These are phyloP conservation scores for Aspergillus kassunensis DNA, from an alignment of 495 filamentous ascomycete species.

Conservation along the genomic window DNA sequence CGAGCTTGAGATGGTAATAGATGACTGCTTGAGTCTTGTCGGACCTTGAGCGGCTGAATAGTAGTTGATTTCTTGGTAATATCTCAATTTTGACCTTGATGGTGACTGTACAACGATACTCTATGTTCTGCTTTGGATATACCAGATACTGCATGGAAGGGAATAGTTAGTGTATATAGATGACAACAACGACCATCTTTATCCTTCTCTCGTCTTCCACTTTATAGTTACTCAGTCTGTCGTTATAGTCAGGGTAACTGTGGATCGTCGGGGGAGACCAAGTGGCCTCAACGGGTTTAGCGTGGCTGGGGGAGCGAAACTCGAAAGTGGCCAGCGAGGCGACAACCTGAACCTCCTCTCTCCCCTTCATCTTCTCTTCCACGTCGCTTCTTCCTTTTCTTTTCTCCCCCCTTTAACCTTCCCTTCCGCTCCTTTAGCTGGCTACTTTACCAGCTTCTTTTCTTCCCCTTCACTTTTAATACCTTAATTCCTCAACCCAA, in stretches of 20 bases:
- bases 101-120: slow-evolving; percentile 13
- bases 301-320: slow-evolving; percentile 27
- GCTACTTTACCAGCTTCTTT: slow-evolving; percentile 52
- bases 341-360: slow-evolving; percentile 27
- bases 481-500: slow-evolving; percentile 20
- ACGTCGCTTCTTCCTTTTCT: slow-evolving; percentile 29
- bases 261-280: slow-evolving; percentile 36
- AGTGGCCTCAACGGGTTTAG: slow-evolving; percentile 44
- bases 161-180: slow-evolving; percentile 4
- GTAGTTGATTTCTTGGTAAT: background rate
- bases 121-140: slow-evolving; percentile 8
- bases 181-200: no score
- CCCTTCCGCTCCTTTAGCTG: slow-evolving; percentile 47
- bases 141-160: slow-evolving; percentile 3
- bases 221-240: background rate
- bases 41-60: slow-evolving; percentile 25
- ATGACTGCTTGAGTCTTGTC: slow-evolving; percentile 67
- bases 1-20: slow-evolving; percentile 63
- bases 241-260: background rate
- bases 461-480: slow-evolving; percentile 4
- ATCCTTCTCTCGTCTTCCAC: background rate
- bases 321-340: slow-evolving; percentile 44
- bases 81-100: slow-evolving; percentile 2
- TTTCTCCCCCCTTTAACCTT: slow-evolving; percentile 36
- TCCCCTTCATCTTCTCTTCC: slow-evolving; percentile 32